phyloP scores from a whole-genome alignment of 225 moss, liverwort and hornwort species.

The Physcomitrium patens region DNA sequence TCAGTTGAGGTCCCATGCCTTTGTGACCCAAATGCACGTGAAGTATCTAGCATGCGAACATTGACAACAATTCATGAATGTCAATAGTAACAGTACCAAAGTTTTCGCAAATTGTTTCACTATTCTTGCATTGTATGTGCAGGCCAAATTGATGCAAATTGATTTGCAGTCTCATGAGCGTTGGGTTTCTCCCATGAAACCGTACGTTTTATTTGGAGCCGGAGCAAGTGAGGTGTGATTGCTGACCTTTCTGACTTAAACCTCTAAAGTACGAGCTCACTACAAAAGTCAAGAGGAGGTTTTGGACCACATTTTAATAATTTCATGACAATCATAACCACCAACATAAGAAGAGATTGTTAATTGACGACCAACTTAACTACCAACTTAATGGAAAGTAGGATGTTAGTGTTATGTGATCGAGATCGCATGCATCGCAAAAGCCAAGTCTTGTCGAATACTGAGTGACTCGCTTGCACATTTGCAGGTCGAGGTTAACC shows the following conservation, averaged over 20 bases:
- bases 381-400: not conserved
- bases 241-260: not conserved
- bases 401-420: not conserved
- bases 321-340: not conserved
- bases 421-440: not conserved
- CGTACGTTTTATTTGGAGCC: conserved; percentile 46
- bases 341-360: no score
- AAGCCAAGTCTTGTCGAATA: not conserved
- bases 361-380: no score
- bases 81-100: no score
- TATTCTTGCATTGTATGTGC: not conserved
- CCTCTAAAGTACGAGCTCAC: not conserved
- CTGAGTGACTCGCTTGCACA: not conserved
- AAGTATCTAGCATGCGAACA: not conserved
- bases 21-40: not conserved
- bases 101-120: not conserved
- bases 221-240: conserved; percentile 52
- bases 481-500: conserved; percentile 66
- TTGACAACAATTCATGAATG: no score
- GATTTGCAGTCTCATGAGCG: conserved; percentile 46
- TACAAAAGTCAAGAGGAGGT: not conserved
- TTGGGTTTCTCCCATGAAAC: conserved; percentile 24
- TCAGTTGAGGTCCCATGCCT: not conserved
- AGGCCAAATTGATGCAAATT: conserved; percentile 36
- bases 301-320: not conserved